Evolutionary conservation across 495 filamentous ascomycete species (phyloP), one percentile per base, ranked within the genome.

Genomic region (Bacidia rubella): DNA sequence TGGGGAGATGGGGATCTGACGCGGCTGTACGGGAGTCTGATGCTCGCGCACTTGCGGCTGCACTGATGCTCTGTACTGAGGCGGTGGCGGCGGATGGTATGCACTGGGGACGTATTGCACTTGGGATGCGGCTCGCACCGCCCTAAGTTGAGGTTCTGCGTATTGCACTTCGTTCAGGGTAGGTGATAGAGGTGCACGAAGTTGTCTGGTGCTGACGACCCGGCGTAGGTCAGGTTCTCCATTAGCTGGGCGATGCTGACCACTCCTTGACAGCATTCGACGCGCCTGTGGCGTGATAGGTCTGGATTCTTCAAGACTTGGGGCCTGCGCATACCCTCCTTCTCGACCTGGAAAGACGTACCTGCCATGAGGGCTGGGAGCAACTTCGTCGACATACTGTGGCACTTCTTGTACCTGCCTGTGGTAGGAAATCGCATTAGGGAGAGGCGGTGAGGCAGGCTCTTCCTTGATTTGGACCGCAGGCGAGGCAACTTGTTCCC

Each of bases 401-500:
- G 62, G 61, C 21, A 66, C 71, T 55, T 75, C 72, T 42, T 71
- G 66, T 35, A 52, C 50, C 46, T 62, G 60, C 47, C 62, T 54
- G 38, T 55, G 17, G 25, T 57, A 39, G 69, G 62, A 47, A 70
- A 71, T 27, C 68, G 71, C 70, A 51, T 77, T 75, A 47, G 86
- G 72, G 12, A 84, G 86, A 19, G 86, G 87, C 2, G 86, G 86
- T 1, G 89, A 95, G 11, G 83, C 73, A 7, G 89, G 89, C 63
- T 96, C 90, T 55, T 83, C 76, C 62, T 96, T 96, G 62, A 96
- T 88, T 60, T 78, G 78, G 7, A 84, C 74, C 42, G 71, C 73
- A 21, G 68, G 62, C 40, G 68, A 63, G 19, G 59, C 61, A 49
- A 56, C 53, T 56, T 61, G 57, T 50, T 50, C 47, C 48, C 61